Evolutionary conservation across 139 green algal species (phyloP), one percentile per base, ranked within the genome.

Genomic region (Closterium sp.): DNA sequence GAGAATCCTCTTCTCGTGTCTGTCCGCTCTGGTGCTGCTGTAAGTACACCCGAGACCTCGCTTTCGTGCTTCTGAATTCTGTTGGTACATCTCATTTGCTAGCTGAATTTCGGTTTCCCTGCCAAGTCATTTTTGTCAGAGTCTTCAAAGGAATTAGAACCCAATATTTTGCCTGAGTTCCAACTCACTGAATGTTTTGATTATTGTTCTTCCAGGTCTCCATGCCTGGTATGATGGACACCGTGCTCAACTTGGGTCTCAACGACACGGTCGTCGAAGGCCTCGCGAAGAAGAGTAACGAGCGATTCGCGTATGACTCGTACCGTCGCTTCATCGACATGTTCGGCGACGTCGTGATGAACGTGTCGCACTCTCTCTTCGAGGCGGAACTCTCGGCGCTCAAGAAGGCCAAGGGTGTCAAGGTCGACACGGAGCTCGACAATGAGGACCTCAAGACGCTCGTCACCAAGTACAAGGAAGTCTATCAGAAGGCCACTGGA

Each of bases 151-250:
- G n/a, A n/a, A n/a, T n/a, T n/a, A n/a, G n/a, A n/a, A n/a, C n/a
- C n/a, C n/a, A n/a, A n/a, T n/a, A n/a, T n/a, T n/a, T n/a, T n/a
- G n/a, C n/a, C n/a, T n/a, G n/a, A n/a, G n/a, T n/a, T 30, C 3
- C 21, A 9, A 10, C 85, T 88, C 87, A 89, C 24, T 89, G 27
- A 27, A 89, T 85, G 27, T 28, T 32, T 85, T 27, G 22, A 85
- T 90, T 27, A 90, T 32, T 50, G 87, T 11, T 70, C n/a, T 73
- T 86, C 6, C 90, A 92, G 90, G 34, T 92, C 29, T 97, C 94
- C 31, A 97, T 97, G 96, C 96, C 96, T 62, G 97, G 97, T 86
- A 98, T 98, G 97, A 98, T 98, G 97, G 96, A 98, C 96, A 98
- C 97, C 1, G 97, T 98, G 45, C 96, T 98, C 28, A 98, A 98